phyloP scores from a whole-genome alignment of 1,284 basidiomycete genomes.

The Sporisorium scitamineum region DNA sequence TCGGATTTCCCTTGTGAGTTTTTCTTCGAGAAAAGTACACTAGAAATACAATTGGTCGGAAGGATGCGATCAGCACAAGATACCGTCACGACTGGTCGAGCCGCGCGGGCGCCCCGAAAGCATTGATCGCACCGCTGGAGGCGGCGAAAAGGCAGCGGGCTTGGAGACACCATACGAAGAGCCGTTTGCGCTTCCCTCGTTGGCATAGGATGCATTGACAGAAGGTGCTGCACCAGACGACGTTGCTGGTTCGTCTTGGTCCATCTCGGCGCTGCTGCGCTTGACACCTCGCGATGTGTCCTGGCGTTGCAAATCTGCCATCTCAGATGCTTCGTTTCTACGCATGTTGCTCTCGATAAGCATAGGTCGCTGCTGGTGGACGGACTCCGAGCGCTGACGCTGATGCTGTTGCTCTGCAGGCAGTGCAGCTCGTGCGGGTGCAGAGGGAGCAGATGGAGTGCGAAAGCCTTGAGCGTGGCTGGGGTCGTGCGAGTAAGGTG shows the following conservation, averaged over 20 bases:
- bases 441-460: conserved; percentile 20
- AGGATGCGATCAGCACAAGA: conserved; percentile 24
- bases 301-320: neutral
- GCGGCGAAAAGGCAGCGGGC: conserved; percentile 16
- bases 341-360: conserved; percentile 21
- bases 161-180: conserved; percentile 15
- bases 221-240: conserved; percentile 3
- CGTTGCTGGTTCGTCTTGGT: conserved; percentile 17
- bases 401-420: conserved; percentile 4
- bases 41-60: neutral
- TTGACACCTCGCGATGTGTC: conserved; percentile 21
- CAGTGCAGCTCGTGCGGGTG: conserved; percentile 5
- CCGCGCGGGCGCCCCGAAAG: conserved; percentile 23
- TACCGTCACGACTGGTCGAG: conserved; percentile 34
- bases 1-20: neutral
- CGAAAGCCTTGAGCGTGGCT: conserved; percentile 30
- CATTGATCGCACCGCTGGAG: conserved; percentile 22
- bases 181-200: neutral
- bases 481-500: conserved; percentile 37
- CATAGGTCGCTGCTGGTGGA: conserved; percentile 16
- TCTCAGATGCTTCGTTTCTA: neutral
- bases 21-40: neutral
- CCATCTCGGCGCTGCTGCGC: conserved; percentile 40
- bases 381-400: conserved; percentile 16
- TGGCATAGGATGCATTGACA: neutral